Conservation (phyloP, 2,329 filamentous ascomycete genomes). For the Diaporthe destruens region DNA sequence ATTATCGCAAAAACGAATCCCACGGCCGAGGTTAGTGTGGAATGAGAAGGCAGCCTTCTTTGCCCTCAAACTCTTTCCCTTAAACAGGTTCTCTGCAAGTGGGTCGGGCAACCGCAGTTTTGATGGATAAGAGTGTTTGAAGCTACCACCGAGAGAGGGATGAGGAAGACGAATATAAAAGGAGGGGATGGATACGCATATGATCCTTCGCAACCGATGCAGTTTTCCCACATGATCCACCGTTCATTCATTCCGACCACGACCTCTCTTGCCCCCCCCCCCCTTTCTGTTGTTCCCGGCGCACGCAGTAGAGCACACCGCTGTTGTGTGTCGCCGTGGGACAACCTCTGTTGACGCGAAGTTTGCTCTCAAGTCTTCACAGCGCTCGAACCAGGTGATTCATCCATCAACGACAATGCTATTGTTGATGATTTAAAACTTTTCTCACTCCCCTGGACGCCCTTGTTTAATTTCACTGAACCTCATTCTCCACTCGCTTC, state of each 20-base stretch:
- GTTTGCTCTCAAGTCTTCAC: neutral
- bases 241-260: neutral
- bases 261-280: neutral
- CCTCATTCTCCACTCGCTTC: neutral
- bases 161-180: neutral
- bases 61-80: neutral
- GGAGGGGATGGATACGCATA: neutral
- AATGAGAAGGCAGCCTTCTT: neutral
- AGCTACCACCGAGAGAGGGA: neutral
- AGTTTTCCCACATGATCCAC: constrained; percentile 1
- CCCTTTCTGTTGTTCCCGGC: neutral
- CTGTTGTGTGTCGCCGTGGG: neutral
- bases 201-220: neutral
- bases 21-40: neutral
- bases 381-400: neutral
- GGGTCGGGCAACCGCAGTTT: neutral
- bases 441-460: neutral
- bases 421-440: no score
- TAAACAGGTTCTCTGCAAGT: neutral
- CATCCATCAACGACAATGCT: neutral
- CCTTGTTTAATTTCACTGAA: neutral
- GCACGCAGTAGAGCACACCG: neutral
- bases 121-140: neutral
- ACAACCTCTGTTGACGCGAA: neutral
- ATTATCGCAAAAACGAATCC: constrained; percentile 8